Evolutionary conservation across 202 grass and related monocot species (phyloP).

Genomic region (Setaria italica): DNA sequence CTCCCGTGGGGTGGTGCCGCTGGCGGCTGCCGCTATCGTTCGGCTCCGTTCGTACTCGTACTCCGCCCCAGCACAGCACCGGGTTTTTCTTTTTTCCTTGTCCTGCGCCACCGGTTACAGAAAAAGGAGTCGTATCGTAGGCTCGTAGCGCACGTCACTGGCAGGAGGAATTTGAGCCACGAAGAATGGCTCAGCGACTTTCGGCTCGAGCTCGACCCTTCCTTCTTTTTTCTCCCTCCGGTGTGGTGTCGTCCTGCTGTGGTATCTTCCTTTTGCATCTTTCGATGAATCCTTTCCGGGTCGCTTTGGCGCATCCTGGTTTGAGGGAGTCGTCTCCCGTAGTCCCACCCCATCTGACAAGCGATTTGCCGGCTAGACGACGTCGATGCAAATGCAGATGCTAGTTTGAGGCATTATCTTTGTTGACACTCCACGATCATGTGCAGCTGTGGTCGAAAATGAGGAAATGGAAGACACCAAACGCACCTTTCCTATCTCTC

Average conservation of each 20-base stretch:
- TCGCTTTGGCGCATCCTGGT: not conserved
- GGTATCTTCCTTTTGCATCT: not conserved
- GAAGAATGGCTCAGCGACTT: not conserved
- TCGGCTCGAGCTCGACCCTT: not conserved
- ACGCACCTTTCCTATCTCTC: not conserved
- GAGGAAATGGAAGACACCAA: slow-evolving; percentile 9
- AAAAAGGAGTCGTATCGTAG: too few species aligned
- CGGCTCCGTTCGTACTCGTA: not conserved
- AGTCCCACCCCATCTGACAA: not conserved
- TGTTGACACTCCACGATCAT: not conserved
- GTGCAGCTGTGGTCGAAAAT: not conserved
- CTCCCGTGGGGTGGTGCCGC: slow-evolving; percentile 18
- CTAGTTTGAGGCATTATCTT: not conserved
- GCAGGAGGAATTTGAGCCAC: not conserved
- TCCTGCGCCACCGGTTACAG: not conserved
- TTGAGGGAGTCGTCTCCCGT: not conserved
- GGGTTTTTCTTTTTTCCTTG: not conserved
- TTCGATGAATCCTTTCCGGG: not conserved
- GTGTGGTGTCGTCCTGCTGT: not conserved
- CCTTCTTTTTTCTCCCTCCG: too few species aligned
- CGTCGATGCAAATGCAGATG: not conserved
- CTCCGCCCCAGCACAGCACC: not conserved
- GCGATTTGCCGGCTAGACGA: not conserved
- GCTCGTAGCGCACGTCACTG: slow-evolving; percentile 3
- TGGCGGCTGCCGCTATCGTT: not conserved